These are phyloP conservation scores for Pseudoperonospora humuli DNA, from an alignment of 352 stramenopile species.

Conservation along the genomic window DNA sequence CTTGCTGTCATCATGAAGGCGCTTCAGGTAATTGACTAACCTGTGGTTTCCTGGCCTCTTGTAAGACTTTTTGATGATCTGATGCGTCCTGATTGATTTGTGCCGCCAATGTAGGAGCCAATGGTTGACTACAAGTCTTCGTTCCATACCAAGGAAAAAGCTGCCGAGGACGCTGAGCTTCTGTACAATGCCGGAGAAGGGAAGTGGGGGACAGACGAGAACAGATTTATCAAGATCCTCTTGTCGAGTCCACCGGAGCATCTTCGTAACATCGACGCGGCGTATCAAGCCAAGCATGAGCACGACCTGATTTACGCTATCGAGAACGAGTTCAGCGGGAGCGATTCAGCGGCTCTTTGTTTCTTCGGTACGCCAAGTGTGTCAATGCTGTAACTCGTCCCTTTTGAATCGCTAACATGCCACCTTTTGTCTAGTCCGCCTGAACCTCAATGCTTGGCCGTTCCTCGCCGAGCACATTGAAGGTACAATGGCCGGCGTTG, in stretches of 20 bases:
- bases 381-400: not conserved
- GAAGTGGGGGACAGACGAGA: constrained; percentile 73
- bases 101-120: not conserved
- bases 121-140: not conserved
- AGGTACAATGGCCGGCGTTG: constrained; percentile 54
- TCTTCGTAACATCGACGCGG: constrained; percentile 43
- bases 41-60: not conserved
- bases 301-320: constrained; percentile 51
- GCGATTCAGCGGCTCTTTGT: constrained; percentile 36
- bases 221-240: constrained; percentile 53
- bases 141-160: constrained; percentile 49
- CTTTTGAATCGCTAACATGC: constrained; percentile 1
- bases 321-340: constrained; percentile 60
- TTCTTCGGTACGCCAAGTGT: constrained; percentile 35
- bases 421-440: constrained; percentile 23
- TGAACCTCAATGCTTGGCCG: constrained; percentile 50
- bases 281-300: constrained; percentile 54
- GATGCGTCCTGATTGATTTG: not conserved
- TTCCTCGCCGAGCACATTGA: constrained; percentile 58
- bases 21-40: constrained; percentile 24
- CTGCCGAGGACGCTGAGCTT: constrained; percentile 45
- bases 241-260: constrained; percentile 53
- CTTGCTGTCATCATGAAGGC: constrained; percentile 43
- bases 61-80: not conserved
- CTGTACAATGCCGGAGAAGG: constrained; percentile 74